phyloP scores from a whole-genome alignment of 2,329 filamentous ascomycete genomes.

The Cladophialophora exuberans region DNA sequence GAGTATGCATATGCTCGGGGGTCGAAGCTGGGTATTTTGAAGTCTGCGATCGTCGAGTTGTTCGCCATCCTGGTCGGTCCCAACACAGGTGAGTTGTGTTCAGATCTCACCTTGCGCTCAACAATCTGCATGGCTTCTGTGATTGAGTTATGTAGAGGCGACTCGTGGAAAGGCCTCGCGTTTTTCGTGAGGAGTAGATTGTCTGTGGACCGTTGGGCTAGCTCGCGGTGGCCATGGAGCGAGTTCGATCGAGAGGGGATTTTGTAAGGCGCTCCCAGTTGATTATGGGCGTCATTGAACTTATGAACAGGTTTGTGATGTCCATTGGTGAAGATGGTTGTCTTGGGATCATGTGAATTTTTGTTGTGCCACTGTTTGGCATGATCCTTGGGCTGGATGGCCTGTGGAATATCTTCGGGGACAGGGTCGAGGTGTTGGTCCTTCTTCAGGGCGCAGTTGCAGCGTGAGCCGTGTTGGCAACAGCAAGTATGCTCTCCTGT shows the following conservation, averaged over 20 bases:
- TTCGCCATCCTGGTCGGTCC: slow-evolving; percentile 33
- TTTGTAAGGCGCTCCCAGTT: slow-evolving; percentile 62
- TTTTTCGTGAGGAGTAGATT: slow-evolving; percentile 50
- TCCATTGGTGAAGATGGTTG: slow-evolving; percentile 65
- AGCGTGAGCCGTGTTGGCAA: slow-evolving; percentile 63
- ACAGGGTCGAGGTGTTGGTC: slow-evolving; percentile 56
- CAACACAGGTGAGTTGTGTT: slow-evolving; percentile 51
- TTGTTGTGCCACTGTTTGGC: slow-evolving; percentile 59
- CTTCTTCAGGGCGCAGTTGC: slow-evolving; percentile 64
- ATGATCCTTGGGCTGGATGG: slow-evolving; percentile 47
- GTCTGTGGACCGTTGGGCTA: slow-evolving; percentile 56
- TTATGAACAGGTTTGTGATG: slow-evolving; percentile 68
- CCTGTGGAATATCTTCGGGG: slow-evolving; percentile 42
- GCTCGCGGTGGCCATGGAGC: slow-evolving; percentile 49
- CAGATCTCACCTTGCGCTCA: slow-evolving; percentile 45
- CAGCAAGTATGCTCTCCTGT: slow-evolving; percentile 41
- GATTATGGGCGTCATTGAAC: slow-evolving; percentile 67
- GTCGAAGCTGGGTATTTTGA: slow-evolving; percentile 39
- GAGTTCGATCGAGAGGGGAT: slow-evolving; percentile 58
- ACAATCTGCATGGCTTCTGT: slow-evolving; percentile 38
- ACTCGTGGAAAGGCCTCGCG: slow-evolving; percentile 33
- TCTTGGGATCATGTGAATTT: slow-evolving; percentile 57
- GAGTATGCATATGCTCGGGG: slow-evolving; percentile 39
- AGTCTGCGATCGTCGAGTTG: slow-evolving; percentile 27
- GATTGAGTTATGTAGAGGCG: slow-evolving; percentile 37